Percentiles rank a stretch among this genome's conserved stretches.
phyloP scores from a whole-genome alignment of 148 eudicot genomes.

The Vaccinium vitisidaea region DNA sequence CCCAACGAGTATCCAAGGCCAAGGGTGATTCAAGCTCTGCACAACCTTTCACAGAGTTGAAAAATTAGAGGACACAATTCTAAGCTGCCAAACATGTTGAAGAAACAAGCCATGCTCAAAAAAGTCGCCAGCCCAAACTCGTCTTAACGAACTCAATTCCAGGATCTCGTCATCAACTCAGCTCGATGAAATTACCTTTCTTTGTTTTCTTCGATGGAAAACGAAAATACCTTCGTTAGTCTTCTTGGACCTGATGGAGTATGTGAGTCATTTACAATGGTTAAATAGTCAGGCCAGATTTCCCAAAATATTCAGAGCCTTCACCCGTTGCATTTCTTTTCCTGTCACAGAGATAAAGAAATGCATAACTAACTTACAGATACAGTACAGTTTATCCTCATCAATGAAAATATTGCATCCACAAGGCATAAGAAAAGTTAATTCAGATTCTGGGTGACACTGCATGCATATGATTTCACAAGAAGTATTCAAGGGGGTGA shows the following conservation, averaged over 20 bases:
- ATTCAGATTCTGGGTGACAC: neutral
- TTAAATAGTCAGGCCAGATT: neutral
- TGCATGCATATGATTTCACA: neutral
- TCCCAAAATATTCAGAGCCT: slow-evolving; percentile 5
- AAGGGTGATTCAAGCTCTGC: neutral
- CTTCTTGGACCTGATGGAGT: neutral
- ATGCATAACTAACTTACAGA: neutral
- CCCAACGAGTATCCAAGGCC: neutral
- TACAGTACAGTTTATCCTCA: neutral
- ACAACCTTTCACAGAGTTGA: neutral
- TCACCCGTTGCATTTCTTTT: slow-evolving; percentile 5
- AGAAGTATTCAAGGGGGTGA: neutral
- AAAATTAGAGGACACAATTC: neutral
- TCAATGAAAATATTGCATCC: neutral
- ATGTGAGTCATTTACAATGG: neutral
- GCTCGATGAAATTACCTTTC: neutral
- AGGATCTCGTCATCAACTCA: neutral
- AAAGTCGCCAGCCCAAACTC: neutral
- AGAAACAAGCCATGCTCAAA: slow-evolving; percentile 7
- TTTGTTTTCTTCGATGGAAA: neutral
- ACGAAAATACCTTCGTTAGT: neutral
- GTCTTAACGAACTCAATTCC: neutral
- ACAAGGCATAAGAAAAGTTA: neutral
- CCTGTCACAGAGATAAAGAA: neutral
- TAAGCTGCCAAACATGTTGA: neutral